phyloP scores from a whole-genome alignment of 306 rosid genomes.

The Purshia tridentata region DNA sequence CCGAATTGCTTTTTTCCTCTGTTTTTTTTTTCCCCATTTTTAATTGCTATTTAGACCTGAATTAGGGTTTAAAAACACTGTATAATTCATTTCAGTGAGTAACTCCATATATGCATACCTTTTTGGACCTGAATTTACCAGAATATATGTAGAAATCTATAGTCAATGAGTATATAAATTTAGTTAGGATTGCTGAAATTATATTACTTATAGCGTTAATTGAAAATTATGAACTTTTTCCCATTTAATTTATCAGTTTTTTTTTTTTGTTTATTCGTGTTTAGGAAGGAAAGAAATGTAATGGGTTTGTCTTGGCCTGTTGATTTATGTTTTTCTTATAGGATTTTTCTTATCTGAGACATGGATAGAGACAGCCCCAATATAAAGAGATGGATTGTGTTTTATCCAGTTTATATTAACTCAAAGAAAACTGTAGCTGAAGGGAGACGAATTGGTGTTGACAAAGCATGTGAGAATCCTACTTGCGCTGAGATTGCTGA shows the following conservation, averaged over 20 bases:
- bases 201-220: too few relatives aligned
- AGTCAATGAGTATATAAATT: not conserved
- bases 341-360: conserved; percentile 21
- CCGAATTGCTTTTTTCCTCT: too few relatives aligned
- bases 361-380: conserved; percentile 61
- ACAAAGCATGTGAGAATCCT: conserved; percentile 79
- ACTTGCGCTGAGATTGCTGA: conserved; percentile 83
- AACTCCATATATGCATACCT: too few relatives aligned
- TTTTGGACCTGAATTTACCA: too few relatives aligned
- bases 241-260: too few relatives aligned
- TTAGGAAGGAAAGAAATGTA: not conserved
- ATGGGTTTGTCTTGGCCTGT: conserved; percentile 13
- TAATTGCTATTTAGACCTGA: too few relatives aligned
- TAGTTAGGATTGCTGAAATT: not conserved
- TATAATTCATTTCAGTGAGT: too few relatives aligned
- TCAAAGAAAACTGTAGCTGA: conserved; percentile 83
- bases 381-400: conserved; percentile 72
- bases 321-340: conserved; percentile 1
- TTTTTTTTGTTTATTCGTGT: not conserved
- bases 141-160: not conserved
- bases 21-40: too few relatives aligned
- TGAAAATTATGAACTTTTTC: too few relatives aligned
- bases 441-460: conserved; percentile 71
- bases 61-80: too few relatives aligned
- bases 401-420: conserved; percentile 83